Percentiles rank a stretch among this genome's conserved stretches.
Conservation (phyloP, 352 stramenopile species). For the Phytophthora aleatoria region DNA sequence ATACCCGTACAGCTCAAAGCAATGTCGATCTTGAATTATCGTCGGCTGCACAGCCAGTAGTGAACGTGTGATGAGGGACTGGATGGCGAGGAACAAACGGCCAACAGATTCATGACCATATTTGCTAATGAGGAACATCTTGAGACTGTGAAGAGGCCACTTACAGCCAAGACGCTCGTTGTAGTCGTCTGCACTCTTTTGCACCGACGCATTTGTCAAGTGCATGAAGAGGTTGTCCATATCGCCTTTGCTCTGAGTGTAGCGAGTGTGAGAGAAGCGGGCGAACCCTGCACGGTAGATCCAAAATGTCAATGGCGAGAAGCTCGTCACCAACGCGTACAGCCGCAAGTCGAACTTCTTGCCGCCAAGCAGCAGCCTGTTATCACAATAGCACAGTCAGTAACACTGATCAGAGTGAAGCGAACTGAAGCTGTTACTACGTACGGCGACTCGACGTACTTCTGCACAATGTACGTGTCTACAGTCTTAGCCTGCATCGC, state of each 20-base stretch:
- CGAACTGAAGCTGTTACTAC: background rate
- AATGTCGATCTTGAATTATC: slow-evolving; percentile 87
- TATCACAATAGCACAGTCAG: background rate
- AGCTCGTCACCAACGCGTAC: slow-evolving; percentile 88
- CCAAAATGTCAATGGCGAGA: slow-evolving; percentile 86
- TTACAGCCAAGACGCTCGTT: slow-evolving; percentile 65
- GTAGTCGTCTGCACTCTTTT: slow-evolving; percentile 58
- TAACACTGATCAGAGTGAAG: background rate
- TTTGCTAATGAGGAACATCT: slow-evolving; percentile 70
- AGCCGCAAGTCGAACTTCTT: slow-evolving; percentile 92
- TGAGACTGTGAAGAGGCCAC: slow-evolving; percentile 65
- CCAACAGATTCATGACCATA: slow-evolving; percentile 67
- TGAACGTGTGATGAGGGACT: slow-evolving; percentile 84
- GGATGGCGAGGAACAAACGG: slow-evolving; percentile 81
- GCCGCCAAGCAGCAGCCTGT: slow-evolving; percentile 66
- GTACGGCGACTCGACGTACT: slow-evolving; percentile 77
- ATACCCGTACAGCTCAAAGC: slow-evolving; percentile 82
- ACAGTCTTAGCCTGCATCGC: slow-evolving; percentile 48
- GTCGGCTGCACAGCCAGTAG: slow-evolving; percentile 84
- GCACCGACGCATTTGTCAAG: slow-evolving; percentile 77
- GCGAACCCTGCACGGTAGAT: slow-evolving; percentile 87
- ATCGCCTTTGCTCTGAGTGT: slow-evolving; percentile 65
- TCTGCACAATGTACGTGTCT: slow-evolving; percentile 82
- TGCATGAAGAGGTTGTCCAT: slow-evolving; percentile 77
- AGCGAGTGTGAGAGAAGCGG: slow-evolving; percentile 82